These are phyloP conservation scores for Plasmodium adleri DNA, from an alignment of 169 alveolate genomes.

Conservation along the genomic window DNA sequence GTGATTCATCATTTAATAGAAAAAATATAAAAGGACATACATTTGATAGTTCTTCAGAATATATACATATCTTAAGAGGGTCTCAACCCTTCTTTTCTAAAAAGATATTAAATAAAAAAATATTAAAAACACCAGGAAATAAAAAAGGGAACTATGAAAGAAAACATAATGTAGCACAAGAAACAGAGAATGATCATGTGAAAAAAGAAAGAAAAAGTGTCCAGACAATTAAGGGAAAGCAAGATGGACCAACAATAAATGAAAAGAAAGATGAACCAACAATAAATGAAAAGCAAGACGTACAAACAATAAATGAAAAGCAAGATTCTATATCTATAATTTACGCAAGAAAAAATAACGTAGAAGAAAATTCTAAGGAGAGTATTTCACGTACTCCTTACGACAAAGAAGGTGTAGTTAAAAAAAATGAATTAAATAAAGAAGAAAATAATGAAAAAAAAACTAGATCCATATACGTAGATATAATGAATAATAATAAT, in stretches of 20 bases:
- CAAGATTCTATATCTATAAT: no score
- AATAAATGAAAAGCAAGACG: not conserved
- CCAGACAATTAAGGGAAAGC: not conserved
- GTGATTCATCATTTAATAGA: conserved; percentile 13
- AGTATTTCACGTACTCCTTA: no score
- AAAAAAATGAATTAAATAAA: not conserved
- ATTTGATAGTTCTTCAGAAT: not conserved
- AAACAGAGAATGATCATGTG: not conserved
- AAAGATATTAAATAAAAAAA: not conserved
- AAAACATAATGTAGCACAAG: not conserved
- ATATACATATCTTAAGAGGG: not conserved
- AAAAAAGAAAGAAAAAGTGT: not conserved
- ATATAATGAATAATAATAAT: not conserved
- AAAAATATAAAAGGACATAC: not conserved
- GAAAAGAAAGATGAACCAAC: not conserved
- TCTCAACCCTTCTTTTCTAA: not conserved
- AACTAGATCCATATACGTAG: not conserved
- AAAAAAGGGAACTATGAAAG: not conserved
- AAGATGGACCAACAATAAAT: not conserved
- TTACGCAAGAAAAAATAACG: not conserved
- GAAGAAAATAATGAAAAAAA: conserved; percentile 13
- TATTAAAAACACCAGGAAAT: not conserved
- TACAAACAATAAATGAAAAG: not conserved
- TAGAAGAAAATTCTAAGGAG: no score
- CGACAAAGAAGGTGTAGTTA: conserved; percentile 2